Evolutionary conservation across 495 filamentous ascomycete genomes (phyloP), one percentile per base, ranked within the genome.

Genomic region (Aspergillus indologenus): DNA sequence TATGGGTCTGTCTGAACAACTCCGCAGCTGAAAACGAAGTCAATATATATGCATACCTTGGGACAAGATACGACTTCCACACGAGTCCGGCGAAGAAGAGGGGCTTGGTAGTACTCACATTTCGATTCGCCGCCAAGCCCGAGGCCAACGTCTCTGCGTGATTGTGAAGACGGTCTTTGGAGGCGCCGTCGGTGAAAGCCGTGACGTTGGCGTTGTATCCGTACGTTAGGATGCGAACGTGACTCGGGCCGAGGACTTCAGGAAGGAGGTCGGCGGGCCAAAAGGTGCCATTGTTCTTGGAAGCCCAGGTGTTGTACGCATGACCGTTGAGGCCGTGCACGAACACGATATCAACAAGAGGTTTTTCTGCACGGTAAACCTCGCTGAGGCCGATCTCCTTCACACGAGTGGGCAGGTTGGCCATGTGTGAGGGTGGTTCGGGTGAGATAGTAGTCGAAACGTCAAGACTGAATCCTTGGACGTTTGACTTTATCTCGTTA

Each of bases 271-370:
- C 85, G 15, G 79, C 71, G 0, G 90, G 88, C 91, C 91, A 94
- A 74, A 89, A 90, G 43, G 85, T 81, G 45, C 83, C 83, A 43
- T 81, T 78, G 45, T 79, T 76, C 50, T 79, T 79, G 42, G 83
- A 81, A 17, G 87, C 87, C 91, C 91, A 96, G 47, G 89, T 89
- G 54, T 82, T 81, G 23, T 85, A 73, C 0, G 90, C 89, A 54
- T 90, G 80, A 20, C 91, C 91, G 64, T 92, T 92, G 26, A 96
- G 77, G 52, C 91, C 91, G 68, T 96, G 91, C 44, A 96, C 89
- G 48, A 91, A 82, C 12, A 91, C 85, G 40, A 91, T 84, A 64
- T 77, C 75, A 9, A 77, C 72, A 7, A 68, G 68, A 29, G 73
- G 69, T 49, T 65, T 65, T 15, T 69, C 66, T 50, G 63, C 83